Conservation (phyloP, 805 yeast species). For the Hemisphaericaspora nanyangensis region DNA sequence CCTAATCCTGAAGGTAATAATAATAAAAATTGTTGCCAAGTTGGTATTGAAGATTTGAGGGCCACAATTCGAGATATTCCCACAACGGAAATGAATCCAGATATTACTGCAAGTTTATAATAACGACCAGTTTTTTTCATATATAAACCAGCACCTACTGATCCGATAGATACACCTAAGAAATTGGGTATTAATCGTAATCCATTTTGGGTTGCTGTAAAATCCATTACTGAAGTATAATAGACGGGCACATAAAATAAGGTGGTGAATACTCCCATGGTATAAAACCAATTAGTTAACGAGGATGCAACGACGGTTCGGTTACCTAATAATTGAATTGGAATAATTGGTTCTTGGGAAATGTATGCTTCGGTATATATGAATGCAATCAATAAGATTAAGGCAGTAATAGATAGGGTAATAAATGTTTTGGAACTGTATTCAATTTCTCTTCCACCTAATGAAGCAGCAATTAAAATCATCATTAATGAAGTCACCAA, state of each 20-base stretch:
- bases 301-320: slow-evolving; percentile 64
- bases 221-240: slow-evolving; percentile 50
- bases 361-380: slow-evolving; percentile 46
- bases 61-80: slow-evolving; percentile 42
- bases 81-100: slow-evolving; percentile 40
- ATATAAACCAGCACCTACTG: slow-evolving; percentile 61
- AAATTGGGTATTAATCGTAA: slow-evolving; percentile 61
- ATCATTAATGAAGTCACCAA: slow-evolving; percentile 55
- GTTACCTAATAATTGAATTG: slow-evolving; percentile 53
- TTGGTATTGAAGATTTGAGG: slow-evolving; percentile 17
- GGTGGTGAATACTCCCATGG: slow-evolving; percentile 63
- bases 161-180: slow-evolving; percentile 63
- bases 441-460: slow-evolving; percentile 55
- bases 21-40: slow-evolving; percentile 21
- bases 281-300: slow-evolving; percentile 63
- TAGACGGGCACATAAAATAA: slow-evolving; percentile 71
- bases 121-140: slow-evolving; percentile 70
- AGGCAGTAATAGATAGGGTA: slow-evolving; percentile 28
- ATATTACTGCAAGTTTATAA: slow-evolving; percentile 40
- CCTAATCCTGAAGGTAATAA: slow-evolving; percentile 59
- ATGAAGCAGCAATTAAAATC: slow-evolving; percentile 62
- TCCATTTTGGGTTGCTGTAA: slow-evolving; percentile 57
- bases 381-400: slow-evolving; percentile 38
- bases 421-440: slow-evolving; percentile 43
- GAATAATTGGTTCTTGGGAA: slow-evolving; percentile 65